Conservation (phyloP, 2,329 filamentous ascomycete genomes). For the Penicillium sp. region DNA sequence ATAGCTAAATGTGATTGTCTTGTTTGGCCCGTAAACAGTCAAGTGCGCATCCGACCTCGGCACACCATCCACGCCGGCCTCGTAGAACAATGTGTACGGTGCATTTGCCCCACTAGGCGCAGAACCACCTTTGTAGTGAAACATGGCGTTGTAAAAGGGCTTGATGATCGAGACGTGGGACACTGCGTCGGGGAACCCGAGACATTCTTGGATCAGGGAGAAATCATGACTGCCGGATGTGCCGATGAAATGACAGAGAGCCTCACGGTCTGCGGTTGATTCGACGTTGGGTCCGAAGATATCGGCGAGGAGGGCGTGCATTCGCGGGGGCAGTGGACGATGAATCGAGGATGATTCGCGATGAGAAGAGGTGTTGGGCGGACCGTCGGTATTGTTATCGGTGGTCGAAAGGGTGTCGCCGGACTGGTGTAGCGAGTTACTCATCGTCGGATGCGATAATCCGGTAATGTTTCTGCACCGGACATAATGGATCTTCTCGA, state of each 20-base stretch:
- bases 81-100: constrained; percentile 51
- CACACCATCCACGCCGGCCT: constrained; percentile 51
- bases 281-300: constrained; percentile 24
- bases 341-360: background rate
- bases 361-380: too few relatives aligned
- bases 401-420: background rate
- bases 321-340: background rate
- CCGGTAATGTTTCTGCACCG: constrained; percentile 50
- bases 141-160: constrained; percentile 37
- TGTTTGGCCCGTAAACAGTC: constrained; percentile 47
- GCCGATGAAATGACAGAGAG: constrained; percentile 41
- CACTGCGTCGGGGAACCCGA: constrained; percentile 46
- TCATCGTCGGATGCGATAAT: constrained; percentile 29
- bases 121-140: constrained; percentile 26
- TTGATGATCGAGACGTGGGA: constrained; percentile 41
- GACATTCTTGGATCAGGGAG: constrained; percentile 48
- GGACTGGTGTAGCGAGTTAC: too few relatives aligned
- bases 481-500: constrained; percentile 52
- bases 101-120: constrained; percentile 9
- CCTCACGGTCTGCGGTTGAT: constrained; percentile 24
- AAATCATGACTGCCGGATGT: constrained; percentile 52
- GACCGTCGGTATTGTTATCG: background rate
- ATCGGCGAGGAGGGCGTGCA: constrained; percentile 21
- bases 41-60: constrained; percentile 38
- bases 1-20: constrained; percentile 51